These are phyloP conservation scores for Diaporthe sp. DNA, from an alignment of 2,329 filamentous ascomycete species.

Conservation along the genomic window DNA sequence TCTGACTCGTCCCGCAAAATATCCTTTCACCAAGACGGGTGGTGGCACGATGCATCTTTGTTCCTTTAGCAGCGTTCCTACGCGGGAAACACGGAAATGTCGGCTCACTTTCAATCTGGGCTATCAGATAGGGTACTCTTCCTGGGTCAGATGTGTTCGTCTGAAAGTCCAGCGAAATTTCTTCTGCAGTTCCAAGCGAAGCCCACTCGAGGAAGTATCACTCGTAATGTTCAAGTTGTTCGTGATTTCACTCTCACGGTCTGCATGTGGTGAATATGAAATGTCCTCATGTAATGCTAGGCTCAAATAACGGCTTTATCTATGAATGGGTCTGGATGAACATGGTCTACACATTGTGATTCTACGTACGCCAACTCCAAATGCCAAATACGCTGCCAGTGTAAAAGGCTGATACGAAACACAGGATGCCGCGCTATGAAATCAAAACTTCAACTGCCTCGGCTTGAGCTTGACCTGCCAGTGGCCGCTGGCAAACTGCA, in stretches of 20 bases:
- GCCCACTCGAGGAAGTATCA: neutral
- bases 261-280: neutral
- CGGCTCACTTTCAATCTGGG: no score
- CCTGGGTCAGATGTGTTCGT: neutral
- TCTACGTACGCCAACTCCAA: neutral
- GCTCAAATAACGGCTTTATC: neutral
- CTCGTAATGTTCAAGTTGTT: neutral
- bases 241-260: neutral
- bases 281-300: neutral
- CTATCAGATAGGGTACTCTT: neutral
- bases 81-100: no score
- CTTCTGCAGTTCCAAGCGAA: neutral
- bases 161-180: neutral
- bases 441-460: slow-evolving; percentile 2
- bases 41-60: neutral
- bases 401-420: no score
- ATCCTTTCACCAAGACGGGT: neutral
- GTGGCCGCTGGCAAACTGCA: slow-evolving; percentile 41
- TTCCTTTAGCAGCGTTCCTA: neutral
- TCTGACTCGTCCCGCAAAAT: neutral
- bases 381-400: neutral
- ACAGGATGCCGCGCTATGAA: neutral
- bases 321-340: neutral
- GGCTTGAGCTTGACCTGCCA: slow-evolving; percentile 38
- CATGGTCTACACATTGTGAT: no score